Percentiles rank a stretch among this genome's conserved stretches.
These are phyloP conservation scores for Pharnaceum exiguum DNA, from an alignment of 148 eudicot species.

Conservation along the genomic window DNA sequence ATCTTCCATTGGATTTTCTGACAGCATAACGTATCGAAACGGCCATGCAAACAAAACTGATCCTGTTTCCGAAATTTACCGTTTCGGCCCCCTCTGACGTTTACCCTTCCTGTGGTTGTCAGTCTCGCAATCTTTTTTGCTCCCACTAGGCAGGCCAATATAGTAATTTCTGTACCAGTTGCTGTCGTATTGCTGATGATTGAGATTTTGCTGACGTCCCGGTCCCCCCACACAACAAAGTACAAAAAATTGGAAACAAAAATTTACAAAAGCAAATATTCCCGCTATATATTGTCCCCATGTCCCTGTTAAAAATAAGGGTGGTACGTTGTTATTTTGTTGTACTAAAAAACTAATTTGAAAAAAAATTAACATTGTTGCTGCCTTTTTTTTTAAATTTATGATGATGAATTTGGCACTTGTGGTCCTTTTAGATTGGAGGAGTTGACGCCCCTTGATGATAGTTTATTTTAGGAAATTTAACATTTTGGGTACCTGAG, in stretches of 20 bases:
- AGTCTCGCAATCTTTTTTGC: not conserved
- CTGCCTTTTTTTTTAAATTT: no score
- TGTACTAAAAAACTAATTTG: no score
- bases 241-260: no score
- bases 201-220: conserved; percentile 31
- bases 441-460: no score
- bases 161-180: conserved; percentile 7
- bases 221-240: conserved; percentile 28
- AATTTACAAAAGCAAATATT: not conserved
- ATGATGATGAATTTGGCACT: no score
- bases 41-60: conserved; percentile 26
- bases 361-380: no score
- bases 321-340: no score
- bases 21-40: conserved; percentile 46
- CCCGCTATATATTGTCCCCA: not conserved
- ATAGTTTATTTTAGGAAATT: no score
- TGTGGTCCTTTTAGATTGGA: no score
- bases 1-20: conserved; percentile 92
- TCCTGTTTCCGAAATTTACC: conserved; percentile 13
- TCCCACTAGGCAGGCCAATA: conserved; percentile 1
- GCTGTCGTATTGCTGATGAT: conserved; percentile 30
- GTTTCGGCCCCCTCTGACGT: not conserved
- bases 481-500: no score
- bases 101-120: not conserved
- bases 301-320: no score